Conservation (phyloP, 1,139 yeast species). For the Arxiozyma bovina region DNA sequence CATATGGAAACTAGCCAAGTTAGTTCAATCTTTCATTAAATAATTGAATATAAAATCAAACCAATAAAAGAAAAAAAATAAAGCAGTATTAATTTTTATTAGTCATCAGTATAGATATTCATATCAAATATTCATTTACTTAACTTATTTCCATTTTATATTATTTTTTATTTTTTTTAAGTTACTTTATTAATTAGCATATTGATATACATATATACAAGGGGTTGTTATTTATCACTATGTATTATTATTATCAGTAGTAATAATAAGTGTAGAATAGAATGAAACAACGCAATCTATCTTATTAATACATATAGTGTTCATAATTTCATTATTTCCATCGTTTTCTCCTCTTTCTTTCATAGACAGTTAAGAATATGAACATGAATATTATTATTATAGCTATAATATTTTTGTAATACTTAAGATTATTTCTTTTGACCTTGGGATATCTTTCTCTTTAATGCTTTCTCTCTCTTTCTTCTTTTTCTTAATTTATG, state of each 20-base stretch:
- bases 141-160: too few species aligned
- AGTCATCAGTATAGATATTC: neutral
- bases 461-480: slow-evolving; percentile 35
- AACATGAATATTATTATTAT: neutral
- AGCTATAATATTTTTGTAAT: slow-evolving; percentile 2
- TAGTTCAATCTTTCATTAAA: neutral
- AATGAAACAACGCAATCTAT: neutral
- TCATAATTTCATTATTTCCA: too few species aligned
- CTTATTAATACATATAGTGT: neutral
- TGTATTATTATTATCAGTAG: neutral
- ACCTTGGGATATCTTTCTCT: slow-evolving; percentile 29
- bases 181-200: neutral
- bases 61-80: too few species aligned
- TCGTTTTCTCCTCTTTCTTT: too few species aligned
- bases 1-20: neutral
- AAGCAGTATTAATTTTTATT: neutral
- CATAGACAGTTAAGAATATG: neutral
- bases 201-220: neutral
- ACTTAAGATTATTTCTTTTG: slow-evolving; percentile 6
- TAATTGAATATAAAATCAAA: neutral
- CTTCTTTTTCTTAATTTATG: slow-evolving; percentile 68
- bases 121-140: neutral
- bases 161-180: too few species aligned
- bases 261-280: neutral
- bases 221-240: neutral